Percentiles rank a stretch among this genome's conserved stretches.
Conservation (phyloP, 768 basidiomycete genomes). For the Tephrocybe sp. region DNA sequence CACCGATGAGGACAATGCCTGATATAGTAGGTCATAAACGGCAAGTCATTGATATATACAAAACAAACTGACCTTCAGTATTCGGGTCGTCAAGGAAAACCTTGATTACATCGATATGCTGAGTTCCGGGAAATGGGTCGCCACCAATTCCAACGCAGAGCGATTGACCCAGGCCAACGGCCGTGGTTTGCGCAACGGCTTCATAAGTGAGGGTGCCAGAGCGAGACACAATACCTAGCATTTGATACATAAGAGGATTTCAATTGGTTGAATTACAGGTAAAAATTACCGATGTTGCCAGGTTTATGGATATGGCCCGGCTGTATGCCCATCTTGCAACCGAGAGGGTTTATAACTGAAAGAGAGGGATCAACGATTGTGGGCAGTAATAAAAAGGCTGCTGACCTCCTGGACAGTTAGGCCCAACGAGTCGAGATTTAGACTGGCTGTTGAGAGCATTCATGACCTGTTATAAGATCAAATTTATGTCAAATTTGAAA, state of each 20-base stretch:
- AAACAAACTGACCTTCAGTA: conserved; percentile 70
- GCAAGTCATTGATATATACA: neutral
- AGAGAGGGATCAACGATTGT: neutral
- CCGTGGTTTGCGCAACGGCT: conserved; percentile 96
- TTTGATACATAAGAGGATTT: neutral
- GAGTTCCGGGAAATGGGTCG: conserved; percentile 94
- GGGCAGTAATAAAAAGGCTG: neutral
- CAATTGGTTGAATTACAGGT: neutral
- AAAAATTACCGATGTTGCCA: conserved; percentile 81
- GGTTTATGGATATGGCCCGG: conserved; percentile 97
- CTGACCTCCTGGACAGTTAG: conserved; percentile 89
- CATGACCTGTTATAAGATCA: conserved; percentile 61
- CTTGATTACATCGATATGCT: conserved; percentile 94
- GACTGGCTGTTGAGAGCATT: conserved; percentile 93
- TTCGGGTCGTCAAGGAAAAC: conserved; percentile 93
- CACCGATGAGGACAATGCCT: conserved; percentile 98
- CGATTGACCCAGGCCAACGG: conserved; percentile 93
- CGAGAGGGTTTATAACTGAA: conserved; percentile 87
- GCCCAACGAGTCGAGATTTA: conserved; percentile 93
- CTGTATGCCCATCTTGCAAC: conserved; percentile 99
- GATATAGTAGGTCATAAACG: neutral
- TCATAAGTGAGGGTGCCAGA: conserved; percentile 98
- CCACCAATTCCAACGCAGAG: conserved; percentile 97
- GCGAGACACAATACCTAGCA: conserved; percentile 87
- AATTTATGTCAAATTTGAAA: conserved; percentile 2